Conservation (phyloP, 2,329 filamentous ascomycete species). For the Tolypocladium tropicale region DNA sequence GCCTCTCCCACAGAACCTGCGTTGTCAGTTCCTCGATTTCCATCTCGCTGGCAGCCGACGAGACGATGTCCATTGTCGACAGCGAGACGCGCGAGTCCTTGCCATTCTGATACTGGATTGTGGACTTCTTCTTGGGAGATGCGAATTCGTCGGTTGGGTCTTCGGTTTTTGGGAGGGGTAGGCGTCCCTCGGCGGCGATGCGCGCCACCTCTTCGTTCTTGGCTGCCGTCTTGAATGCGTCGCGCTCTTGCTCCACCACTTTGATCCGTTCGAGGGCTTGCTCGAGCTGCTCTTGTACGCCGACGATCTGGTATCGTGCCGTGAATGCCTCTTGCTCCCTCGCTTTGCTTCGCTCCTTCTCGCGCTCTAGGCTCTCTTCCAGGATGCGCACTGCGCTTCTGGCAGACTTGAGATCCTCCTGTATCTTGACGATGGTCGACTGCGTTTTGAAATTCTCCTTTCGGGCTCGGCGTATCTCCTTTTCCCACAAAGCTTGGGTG, state of each 20-base stretch:
- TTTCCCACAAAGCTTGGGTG: slow-evolving; percentile 60
- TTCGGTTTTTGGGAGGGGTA: slow-evolving; percentile 50
- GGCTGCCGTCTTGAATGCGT: slow-evolving; percentile 60
- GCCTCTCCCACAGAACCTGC: slow-evolving; percentile 47
- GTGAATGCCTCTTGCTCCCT: slow-evolving; percentile 61
- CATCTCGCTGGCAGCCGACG: slow-evolving; percentile 44
- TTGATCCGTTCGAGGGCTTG: slow-evolving; percentile 52
- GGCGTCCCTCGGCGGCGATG: slow-evolving; percentile 60
- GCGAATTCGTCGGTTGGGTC: slow-evolving; percentile 50
- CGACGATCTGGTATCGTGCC: slow-evolving; percentile 54
- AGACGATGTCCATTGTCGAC: slow-evolving; percentile 38
- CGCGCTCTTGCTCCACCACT: slow-evolving; percentile 62
- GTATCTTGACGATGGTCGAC: slow-evolving; percentile 57
- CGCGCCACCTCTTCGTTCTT: slow-evolving; percentile 64
- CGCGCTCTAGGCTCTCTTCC: slow-evolving; percentile 50
- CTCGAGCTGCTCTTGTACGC: slow-evolving; percentile 56
- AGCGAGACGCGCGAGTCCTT: slow-evolving; percentile 34
- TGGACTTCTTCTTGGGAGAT: slow-evolving; percentile 42
- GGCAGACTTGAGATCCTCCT: slow-evolving; percentile 60
- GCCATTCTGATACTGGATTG: slow-evolving; percentile 19
- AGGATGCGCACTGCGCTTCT: slow-evolving; percentile 42
- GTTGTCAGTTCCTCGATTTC: slow-evolving; percentile 47
- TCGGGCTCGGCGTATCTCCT: slow-evolving; percentile 57
- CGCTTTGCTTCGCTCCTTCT: slow-evolving; percentile 50
- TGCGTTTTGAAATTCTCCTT: slow-evolving; percentile 71